Evolutionary conservation across 768 basidiomycete genomes (phyloP), one percentile per base, ranked within the genome.

Genomic region (Amanita phalloides): DNA sequence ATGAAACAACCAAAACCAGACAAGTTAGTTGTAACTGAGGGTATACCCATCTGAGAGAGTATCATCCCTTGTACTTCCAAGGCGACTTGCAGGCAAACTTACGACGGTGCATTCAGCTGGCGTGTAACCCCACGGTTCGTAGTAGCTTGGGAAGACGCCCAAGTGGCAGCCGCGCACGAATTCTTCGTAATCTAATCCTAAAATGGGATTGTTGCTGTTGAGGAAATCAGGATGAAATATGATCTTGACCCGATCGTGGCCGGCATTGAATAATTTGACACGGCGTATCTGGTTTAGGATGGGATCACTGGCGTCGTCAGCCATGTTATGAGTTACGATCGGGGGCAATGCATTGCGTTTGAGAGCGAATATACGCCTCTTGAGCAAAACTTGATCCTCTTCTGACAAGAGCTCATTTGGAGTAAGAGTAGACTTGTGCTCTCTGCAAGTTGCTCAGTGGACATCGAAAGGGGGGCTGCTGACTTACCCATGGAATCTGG

Each of bases 51-150:
- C 84, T 88, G 58, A 25, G 4, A 53, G 11, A 47, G 51, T 10
- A 54, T 56, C 8, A 57, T 51, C 48, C 47, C 10, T 39, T 45
- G 10, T n/a, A 5, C 26, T 30, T 37, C 20, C 25, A 30, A 26
- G 33, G 43, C 17, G 9, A 30, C 38, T 30, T 26, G n/a, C 21
- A 48, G 32, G 20, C 33, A 45, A 26, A 72, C 85, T 57, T 68
- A 87, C 86, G 35, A 99, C 96, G n/a, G 96, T 98, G 65, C 96
- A 98, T 65, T 98, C 95, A 1, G 95, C 95, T 0, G 95, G 95
- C 1, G 92, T 96, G 63, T 96, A 96, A 0, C 90, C 90, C 90
- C 90, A 92, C 3, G 91, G 91, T 69, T 94, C 90, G 64, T 96
- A 97, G 63, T 97, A 98, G 57, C 86, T 90, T 2, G 96, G 95